Evolutionary conservation across 805 yeast species (phyloP).

Genomic region (Zygotorulaspora sp.): DNA sequence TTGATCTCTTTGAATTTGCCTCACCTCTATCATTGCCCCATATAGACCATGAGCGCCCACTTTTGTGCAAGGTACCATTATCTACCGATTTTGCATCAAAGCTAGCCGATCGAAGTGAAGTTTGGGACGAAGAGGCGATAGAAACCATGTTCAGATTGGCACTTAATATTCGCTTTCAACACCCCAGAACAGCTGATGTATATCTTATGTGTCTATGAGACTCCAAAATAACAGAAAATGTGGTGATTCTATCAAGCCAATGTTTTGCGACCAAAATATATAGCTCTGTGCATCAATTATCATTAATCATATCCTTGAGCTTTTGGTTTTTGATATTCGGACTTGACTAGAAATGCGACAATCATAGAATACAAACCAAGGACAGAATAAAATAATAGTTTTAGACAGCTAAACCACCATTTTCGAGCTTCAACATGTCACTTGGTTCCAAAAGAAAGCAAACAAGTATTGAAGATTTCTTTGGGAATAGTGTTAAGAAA

Average conservation of each 20-base stretch:
- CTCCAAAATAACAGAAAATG: too few relatives aligned
- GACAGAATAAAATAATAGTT: not conserved
- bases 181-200: too few relatives aligned
- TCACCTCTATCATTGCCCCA: conserved; percentile 9
- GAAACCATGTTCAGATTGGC: too few relatives aligned
- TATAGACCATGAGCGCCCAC: conserved; percentile 11
- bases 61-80: conserved; percentile 1
- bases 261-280: too few relatives aligned
- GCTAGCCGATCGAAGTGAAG: conserved; percentile 9
- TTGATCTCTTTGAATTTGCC: conserved; percentile 3
- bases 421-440: conserved; percentile 7
- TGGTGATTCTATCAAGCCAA: too few relatives aligned
- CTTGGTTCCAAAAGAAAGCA: conserved; percentile 14
- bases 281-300: too few relatives aligned
- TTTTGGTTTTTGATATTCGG: too few relatives aligned
- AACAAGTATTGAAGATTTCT: conserved; percentile 19
- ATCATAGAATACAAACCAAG: too few relatives aligned
- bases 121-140: conserved; percentile 7
- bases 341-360: too few relatives aligned
- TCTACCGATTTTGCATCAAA: conserved; percentile 3
- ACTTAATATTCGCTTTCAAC: too few relatives aligned
- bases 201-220: too few relatives aligned
- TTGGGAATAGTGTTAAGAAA: conserved; percentile 12
- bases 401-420: not conserved
- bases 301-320: too few relatives aligned